Base-by-base conservation (phyloP, 2,329 filamentous ascomycete genomes). In the Calonectria pseudoturangicola region DNA sequence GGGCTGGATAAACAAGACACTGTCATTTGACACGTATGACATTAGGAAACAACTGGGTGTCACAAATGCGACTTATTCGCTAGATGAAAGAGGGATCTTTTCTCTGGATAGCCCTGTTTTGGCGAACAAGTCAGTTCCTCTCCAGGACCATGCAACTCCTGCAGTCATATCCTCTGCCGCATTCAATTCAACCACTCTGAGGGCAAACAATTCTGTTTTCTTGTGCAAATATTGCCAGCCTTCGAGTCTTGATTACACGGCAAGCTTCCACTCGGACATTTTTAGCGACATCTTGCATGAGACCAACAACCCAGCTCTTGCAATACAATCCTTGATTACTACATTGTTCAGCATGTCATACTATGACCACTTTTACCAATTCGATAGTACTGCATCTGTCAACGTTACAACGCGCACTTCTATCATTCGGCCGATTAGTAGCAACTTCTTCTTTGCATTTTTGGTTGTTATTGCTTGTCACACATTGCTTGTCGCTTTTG, bases 321-420 rank as follows among this genome's bases (percentile, higher is more conserved):
- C 54, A 16, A 58, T 58, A 5, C 54, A 58, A 15, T 58, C 54
- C 15, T 41, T 58, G n/a, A 41, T 58, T 4, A 58, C 54, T 3
- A 58, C 54, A 8, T 18, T 58, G 12, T 58, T 58, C 21, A 58
- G 54, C 21, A 58, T 58, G 54, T 58, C 54, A 4, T 58, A 58
- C 54, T 58, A 58, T 10, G 54, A 58, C 36, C 33, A 41, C 12
- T 58, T 58, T 21, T 58, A 58, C 9, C 54, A 58, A 33, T 58
- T 39, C n/a, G 54, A 58, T 13, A 39, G 1, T 16, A 58, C 33
- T 6, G n/a, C 54, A 16, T 25, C 54, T 1, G 33, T 33, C 7
- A 33, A 58, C n/a, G 18, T 58, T 18, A 39, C 33, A 18, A 41
- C 54, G 30, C n/a, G 33, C 33, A 25, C 18, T 3, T 16, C n/a